Evolutionary conservation across 148 eudicot species (phyloP).

Genomic region (Polygonum aviculare): DNA sequence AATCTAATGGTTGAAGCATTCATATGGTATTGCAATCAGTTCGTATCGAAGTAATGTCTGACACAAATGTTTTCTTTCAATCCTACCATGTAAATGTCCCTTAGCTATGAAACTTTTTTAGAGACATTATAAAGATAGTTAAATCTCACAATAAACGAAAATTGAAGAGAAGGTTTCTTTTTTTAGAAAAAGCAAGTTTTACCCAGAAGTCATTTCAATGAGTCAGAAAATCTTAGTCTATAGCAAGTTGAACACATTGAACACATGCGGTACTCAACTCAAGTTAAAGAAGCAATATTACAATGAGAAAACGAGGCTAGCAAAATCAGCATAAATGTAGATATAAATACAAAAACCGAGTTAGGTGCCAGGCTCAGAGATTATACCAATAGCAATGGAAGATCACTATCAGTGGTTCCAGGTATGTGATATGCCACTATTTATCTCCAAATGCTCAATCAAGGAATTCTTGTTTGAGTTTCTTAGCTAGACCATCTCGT

Average conservation of each 20-base stretch:
- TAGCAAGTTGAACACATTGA: neutral
- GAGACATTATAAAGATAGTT: neutral
- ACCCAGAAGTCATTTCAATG: neutral
- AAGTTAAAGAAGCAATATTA: neutral
- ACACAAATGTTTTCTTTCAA: neutral
- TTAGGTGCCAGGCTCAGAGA: neutral
- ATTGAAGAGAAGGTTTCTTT: neutral
- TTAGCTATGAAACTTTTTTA: too few species aligned
- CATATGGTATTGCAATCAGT: neutral
- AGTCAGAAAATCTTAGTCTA: neutral
- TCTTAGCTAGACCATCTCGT: too few species aligned
- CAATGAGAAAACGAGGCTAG: neutral
- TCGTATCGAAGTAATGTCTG: too few species aligned
- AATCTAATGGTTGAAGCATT: neutral
- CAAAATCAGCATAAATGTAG: too few species aligned
- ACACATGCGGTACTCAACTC: neutral
- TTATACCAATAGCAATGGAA: neutral
- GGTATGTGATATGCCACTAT: too few species aligned
- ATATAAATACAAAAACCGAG: neutral
- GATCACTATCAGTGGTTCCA: neutral
- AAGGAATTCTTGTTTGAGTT: too few species aligned
- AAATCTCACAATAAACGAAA: neutral
- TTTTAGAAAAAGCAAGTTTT: neutral
- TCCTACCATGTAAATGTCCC: neutral
- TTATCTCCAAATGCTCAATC: too few species aligned